These are phyloP conservation scores for Phytophthora cryptogea DNA, from an alignment of 352 stramenopile species.

Conservation along the genomic window DNA sequence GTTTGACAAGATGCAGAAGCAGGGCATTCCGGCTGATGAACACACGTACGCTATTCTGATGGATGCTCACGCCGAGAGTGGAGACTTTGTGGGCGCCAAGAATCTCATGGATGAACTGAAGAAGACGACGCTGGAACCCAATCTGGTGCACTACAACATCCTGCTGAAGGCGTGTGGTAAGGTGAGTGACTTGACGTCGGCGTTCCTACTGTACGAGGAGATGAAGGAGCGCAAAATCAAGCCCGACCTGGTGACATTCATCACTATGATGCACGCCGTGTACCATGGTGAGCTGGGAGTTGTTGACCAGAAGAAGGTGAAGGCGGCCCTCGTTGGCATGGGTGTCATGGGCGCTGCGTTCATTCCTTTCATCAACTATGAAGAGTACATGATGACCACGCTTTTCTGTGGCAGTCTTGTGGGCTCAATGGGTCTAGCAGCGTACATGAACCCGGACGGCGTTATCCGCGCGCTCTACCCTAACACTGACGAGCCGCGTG, in stretches of 20 bases:
- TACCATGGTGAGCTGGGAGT: conserved; percentile 75
- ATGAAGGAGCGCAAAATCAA: conserved; percentile 79
- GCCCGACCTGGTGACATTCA: conserved; percentile 80
- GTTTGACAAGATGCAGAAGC: conserved; percentile 61
- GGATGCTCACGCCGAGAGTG: conserved; percentile 62
- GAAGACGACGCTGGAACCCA: conserved; percentile 32
- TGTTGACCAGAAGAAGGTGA: conserved; percentile 75
- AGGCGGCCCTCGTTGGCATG: conserved; percentile 60
- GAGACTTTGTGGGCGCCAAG: conserved; percentile 59
- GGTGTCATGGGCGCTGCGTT: conserved; percentile 58
- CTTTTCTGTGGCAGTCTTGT: conserved; percentile 78
- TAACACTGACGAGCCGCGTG: conserved; percentile 70
- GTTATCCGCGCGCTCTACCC: conserved; percentile 82
- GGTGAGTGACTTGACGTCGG: conserved; percentile 62
- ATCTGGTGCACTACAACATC: conserved; percentile 84
- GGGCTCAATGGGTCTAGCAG: conserved; percentile 79
- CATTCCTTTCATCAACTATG: conserved; percentile 74
- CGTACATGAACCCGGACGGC: conserved; percentile 86
- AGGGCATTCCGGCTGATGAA: conserved; percentile 52
- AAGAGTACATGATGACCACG: conserved; percentile 74
- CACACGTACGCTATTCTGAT: conserved; percentile 82
- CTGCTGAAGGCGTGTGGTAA: conserved; percentile 80
- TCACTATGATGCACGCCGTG: conserved; percentile 89
- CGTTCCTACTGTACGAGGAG: conserved; percentile 85
- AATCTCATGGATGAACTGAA: conserved; percentile 64